phyloP scores from a whole-genome alignment of 345 rosid genomes.

The Gossypium herbaceum region DNA sequence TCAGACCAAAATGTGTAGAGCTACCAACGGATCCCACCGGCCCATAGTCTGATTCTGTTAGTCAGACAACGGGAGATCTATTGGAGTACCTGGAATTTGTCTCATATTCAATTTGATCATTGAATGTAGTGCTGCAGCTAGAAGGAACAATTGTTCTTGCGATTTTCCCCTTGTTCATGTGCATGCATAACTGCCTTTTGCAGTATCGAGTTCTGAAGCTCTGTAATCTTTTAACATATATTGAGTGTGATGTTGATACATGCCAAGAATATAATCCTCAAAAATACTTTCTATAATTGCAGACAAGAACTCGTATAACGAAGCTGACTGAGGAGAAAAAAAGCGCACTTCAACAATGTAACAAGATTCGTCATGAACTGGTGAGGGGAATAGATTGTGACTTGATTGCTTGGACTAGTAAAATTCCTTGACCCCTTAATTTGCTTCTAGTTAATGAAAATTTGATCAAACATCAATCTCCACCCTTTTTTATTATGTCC shows the following conservation, averaged over 20 bases:
- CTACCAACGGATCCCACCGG: too few relatives aligned
- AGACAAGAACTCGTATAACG: slow-evolving; percentile 47
- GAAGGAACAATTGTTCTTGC: background rate
- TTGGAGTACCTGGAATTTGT: too few relatives aligned
- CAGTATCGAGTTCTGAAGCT: background rate
- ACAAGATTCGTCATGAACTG: slow-evolving; percentile 59
- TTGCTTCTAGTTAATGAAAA: background rate
- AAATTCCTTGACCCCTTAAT: background rate
- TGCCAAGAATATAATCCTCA: background rate
- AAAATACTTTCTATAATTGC: slow-evolving; percentile 19
- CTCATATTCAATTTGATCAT: background rate
- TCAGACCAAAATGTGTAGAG: too few relatives aligned
- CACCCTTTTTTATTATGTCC: too few relatives aligned
- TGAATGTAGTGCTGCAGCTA: background rate
- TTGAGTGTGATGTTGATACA: background rate
- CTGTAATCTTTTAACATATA: background rate
- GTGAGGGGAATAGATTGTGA: slow-evolving; percentile 30
- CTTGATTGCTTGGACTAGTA: background rate
- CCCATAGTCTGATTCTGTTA: too few relatives aligned
- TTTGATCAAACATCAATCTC: background rate
- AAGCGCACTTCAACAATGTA: slow-evolving; percentile 48
- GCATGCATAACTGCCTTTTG: background rate
- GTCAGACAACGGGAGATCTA: too few relatives aligned
- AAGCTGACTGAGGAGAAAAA: slow-evolving; percentile 62
- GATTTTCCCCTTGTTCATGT: background rate